A percentile compares a stretch with the other conserved stretches of the same genome.
Conservation (phyloP, 331 rosid species). For the Acacia pycnantha region DNA sequence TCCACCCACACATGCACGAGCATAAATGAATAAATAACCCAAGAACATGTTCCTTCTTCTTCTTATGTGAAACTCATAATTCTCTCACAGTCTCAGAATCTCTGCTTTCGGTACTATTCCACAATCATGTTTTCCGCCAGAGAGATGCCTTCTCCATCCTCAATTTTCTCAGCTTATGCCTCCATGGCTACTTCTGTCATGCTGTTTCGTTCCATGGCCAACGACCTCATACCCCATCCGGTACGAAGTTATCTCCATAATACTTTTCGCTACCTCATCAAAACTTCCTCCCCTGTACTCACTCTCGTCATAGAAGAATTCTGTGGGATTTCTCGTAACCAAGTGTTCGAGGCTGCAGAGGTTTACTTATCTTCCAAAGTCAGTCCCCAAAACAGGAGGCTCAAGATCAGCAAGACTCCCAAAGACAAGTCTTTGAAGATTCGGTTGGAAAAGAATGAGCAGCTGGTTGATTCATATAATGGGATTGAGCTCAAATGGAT, state of each 20-base stretch:
- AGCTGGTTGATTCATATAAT: constrained; percentile 39
- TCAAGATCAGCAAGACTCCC: constrained; percentile 56
- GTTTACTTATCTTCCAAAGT: constrained; percentile 56
- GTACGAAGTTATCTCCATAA: constrained; percentile 45
- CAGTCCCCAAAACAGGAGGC: constrained; percentile 48
- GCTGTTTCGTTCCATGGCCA: constrained; percentile 71
- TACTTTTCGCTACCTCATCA: constrained; percentile 47
- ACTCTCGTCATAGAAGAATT: constrained; percentile 74
- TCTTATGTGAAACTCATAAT: neutral
- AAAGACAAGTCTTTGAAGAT: constrained; percentile 57
- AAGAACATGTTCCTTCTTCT: neutral
- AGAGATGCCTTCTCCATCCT: constrained; percentile 63
- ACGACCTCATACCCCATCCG: constrained; percentile 68
- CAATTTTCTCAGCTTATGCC: constrained; percentile 75
- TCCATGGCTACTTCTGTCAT: constrained; percentile 76
- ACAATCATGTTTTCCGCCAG: constrained; percentile 41
- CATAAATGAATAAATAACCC: neutral
- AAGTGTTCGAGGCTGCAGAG: constrained; percentile 71
- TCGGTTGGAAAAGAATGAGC: constrained; percentile 61
- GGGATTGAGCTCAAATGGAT: constrained; percentile 51
- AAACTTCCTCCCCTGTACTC: constrained; percentile 41
- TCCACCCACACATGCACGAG: neutral
- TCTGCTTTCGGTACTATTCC: neutral
- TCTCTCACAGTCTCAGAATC: neutral
- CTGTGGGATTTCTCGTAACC: constrained; percentile 54